Conservation (phyloP, 768 basidiomycete species). For the Phylloporus sp. region DNA sequence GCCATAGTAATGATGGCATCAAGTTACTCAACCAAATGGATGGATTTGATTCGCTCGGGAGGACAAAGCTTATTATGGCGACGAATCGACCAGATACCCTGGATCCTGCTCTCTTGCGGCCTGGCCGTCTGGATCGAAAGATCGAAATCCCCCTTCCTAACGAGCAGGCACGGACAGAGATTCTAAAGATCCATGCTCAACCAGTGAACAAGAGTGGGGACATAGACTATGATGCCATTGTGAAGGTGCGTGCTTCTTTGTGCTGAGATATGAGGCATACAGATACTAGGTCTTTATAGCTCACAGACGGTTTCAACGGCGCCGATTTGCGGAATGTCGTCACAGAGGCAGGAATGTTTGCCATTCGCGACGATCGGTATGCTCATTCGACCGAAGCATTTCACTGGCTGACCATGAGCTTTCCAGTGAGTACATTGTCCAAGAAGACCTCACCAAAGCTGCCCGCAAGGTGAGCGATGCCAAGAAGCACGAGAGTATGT, state of each 20-base stretch:
- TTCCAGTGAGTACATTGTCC: slow-evolving; percentile 77
- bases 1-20: neutral
- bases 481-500: slow-evolving; percentile 95
- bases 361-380: slow-evolving; percentile 91
- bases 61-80: slow-evolving; percentile 99
- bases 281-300: slow-evolving; percentile 36
- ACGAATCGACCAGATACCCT: slow-evolving; percentile 98
- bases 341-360: slow-evolving; percentile 97
- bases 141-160: slow-evolving; percentile 98
- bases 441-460: slow-evolving; percentile 96
- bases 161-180: slow-evolving; percentile 93
- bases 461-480: slow-evolving; percentile 93
- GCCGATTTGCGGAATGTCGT: slow-evolving; percentile 95
- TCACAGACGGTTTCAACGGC: slow-evolving; percentile 92
- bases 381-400: slow-evolving; percentile 16
- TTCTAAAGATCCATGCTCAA: slow-evolving; percentile 93
- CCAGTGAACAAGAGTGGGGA: slow-evolving; percentile 94
- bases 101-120: slow-evolving; percentile 93
- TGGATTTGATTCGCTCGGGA: slow-evolving; percentile 95
- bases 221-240: slow-evolving; percentile 97
- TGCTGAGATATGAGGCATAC: neutral
- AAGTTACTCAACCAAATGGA: slow-evolving; percentile 99
- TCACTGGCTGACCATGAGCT: slow-evolving; percentile 1
- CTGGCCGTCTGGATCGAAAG: slow-evolving; percentile 94
- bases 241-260: slow-evolving; percentile 58